phyloP scores from a whole-genome alignment of 129 eudicot species.

The Artemisia annua region DNA sequence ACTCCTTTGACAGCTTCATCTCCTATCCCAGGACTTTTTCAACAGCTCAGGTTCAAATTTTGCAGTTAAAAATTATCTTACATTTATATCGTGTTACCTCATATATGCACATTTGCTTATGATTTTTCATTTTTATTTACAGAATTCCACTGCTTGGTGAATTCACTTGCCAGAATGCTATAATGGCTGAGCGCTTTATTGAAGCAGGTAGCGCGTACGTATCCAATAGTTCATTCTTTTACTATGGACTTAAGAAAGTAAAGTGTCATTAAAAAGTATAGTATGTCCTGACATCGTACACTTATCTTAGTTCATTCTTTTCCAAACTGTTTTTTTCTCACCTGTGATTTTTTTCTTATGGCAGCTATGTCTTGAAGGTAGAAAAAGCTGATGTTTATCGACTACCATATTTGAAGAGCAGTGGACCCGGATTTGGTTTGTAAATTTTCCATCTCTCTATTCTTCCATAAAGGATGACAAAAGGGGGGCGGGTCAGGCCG shows the following conservation, averaged over 20 bases:
- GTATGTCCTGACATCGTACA: too few relatives aligned
- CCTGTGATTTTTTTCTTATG: conserved; percentile 12
- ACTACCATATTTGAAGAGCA: conserved; percentile 84
- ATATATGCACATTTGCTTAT: conserved; percentile 7
- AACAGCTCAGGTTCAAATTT: conserved; percentile 74
- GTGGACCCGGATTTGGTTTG: conserved; percentile 99
- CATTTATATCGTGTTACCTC: neutral
- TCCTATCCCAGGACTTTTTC: conserved; percentile 95
- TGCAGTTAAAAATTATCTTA: neutral
- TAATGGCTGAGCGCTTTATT: conserved; percentile 96
- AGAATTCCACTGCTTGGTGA: conserved; percentile 94
- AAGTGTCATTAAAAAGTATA: too few relatives aligned
- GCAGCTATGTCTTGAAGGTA: conserved; percentile 88
- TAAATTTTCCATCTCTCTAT: conserved; percentile 20
- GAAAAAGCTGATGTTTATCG: conserved; percentile 99
- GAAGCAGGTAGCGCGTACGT: conserved; percentile 99
- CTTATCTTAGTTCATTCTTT: neutral
- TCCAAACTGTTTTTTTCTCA: conserved; percentile 26
- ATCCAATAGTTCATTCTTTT: conserved; percentile 47
- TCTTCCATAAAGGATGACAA: neutral
- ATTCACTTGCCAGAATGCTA: conserved; percentile 97
- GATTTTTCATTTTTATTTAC: conserved; percentile 4
- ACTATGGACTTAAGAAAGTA: neutral
- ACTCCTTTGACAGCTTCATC: conserved; percentile 92
- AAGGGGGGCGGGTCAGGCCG: too few relatives aligned